phyloP scores from a whole-genome alignment of 2,329 filamentous ascomycete species.

The Endothia cerciana region DNA sequence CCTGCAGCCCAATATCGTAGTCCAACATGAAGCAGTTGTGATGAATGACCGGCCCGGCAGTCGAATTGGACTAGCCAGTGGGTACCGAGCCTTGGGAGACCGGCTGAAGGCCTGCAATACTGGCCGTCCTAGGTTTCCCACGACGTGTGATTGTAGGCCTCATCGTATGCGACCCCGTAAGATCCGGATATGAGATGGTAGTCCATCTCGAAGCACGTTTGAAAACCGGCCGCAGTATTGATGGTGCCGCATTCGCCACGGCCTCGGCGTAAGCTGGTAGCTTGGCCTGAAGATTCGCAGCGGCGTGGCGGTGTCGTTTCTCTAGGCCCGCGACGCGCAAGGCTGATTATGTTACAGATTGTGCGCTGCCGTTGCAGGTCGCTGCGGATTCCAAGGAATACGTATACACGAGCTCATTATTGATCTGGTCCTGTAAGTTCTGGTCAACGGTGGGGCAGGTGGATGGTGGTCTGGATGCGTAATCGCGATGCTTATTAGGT shows the following conservation, averaged over 20 bases:
- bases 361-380: constrained; percentile 35
- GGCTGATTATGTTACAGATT: constrained; percentile 29
- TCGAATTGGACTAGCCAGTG: constrained; percentile 9
- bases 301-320: constrained; percentile 8
- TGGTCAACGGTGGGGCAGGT: constrained; percentile 50
- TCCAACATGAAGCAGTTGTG: constrained; percentile 47
- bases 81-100: constrained; percentile 19
- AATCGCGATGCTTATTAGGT: constrained; percentile 64
- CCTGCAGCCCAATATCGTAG: constrained; percentile 42
- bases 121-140: constrained; percentile 10
- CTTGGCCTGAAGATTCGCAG: constrained; percentile 13
- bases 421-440: constrained; percentile 63
- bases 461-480: constrained; percentile 48
- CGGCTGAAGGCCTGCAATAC: constrained; percentile 21
- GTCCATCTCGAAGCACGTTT: constrained; percentile 28
- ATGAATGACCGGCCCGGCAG: constrained; percentile 38
- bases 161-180: neutral
- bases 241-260: constrained; percentile 37
- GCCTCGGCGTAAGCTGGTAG: neutral
- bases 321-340: neutral
- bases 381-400: constrained; percentile 42
- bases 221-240: constrained; percentile 24
- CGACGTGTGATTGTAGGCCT: constrained; percentile 16
- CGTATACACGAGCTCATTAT: constrained; percentile 64
- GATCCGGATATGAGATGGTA: constrained; percentile 10